phyloP scores from a whole-genome alignment of 1,284 basidiomycete species.

The Sanghuangporus baumii region DNA sequence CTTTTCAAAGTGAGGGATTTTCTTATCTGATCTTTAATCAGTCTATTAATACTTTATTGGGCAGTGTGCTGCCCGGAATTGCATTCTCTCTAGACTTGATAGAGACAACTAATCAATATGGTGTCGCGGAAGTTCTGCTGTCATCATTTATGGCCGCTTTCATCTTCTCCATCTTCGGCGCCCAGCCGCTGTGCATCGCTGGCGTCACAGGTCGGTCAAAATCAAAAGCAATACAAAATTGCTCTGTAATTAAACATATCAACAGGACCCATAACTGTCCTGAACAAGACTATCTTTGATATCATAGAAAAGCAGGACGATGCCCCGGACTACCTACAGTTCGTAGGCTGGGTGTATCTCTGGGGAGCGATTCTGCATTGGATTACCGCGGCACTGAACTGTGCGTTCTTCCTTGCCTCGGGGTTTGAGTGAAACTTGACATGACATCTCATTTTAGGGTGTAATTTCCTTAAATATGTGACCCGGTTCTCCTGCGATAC shows the following conservation, averaged over 20 bases:
- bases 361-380: slow-evolving; percentile 95
- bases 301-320: slow-evolving; percentile 57
- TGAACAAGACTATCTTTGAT: slow-evolving; percentile 87
- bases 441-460: slow-evolving; percentile 44
- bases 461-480: slow-evolving; percentile 80
- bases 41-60: slow-evolving; percentile 9
- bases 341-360: slow-evolving; percentile 88
- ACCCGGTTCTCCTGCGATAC: slow-evolving; percentile 92
- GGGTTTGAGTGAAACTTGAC: slow-evolving; percentile 6
- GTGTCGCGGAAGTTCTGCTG: slow-evolving; percentile 80
- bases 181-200: slow-evolving; percentile 89
- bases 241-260: neutral
- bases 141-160: slow-evolving; percentile 87
- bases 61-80: slow-evolving; percentile 80
- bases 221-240: slow-evolving; percentile 6
- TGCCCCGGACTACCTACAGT: slow-evolving; percentile 75
- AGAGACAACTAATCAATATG: slow-evolving; percentile 86
- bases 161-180: slow-evolving; percentile 86
- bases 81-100: slow-evolving; percentile 93
- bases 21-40: slow-evolving; percentile 14
- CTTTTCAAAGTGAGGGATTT: slow-evolving; percentile 61
- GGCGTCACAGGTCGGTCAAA: slow-evolving; percentile 76
- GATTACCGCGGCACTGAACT: slow-evolving; percentile 81
- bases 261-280: slow-evolving; percentile 82
- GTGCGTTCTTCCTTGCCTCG: slow-evolving; percentile 34